Evolutionary conservation across 495 filamentous ascomycete species (phyloP).

Genomic region (Penicillium nucicola): DNA sequence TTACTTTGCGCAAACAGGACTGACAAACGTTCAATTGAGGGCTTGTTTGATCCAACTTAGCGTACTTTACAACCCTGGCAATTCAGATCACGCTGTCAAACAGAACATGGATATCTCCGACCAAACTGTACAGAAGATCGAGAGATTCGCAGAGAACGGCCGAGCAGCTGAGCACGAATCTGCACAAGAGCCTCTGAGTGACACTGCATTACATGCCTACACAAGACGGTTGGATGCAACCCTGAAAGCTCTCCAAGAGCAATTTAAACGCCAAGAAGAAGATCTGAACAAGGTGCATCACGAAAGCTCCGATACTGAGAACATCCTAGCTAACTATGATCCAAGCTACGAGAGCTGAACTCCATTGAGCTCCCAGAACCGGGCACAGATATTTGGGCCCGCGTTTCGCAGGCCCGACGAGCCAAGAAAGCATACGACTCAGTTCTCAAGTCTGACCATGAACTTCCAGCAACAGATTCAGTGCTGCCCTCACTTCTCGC

Average conservation of each 20-base stretch:
- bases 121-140: constrained; percentile 34
- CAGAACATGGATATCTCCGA: constrained; percentile 34
- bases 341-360: constrained; percentile 43
- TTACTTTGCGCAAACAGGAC: no score
- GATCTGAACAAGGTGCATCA: constrained; percentile 50
- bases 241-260: constrained; percentile 59
- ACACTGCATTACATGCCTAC: constrained; percentile 36
- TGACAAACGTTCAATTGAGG: no score
- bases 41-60: no score
- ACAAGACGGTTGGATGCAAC: constrained; percentile 59
- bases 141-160: constrained; percentile 36
- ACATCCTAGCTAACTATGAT: constrained; percentile 10
- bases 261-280: constrained; percentile 63
- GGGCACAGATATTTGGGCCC: constrained; percentile 37
- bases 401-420: constrained; percentile 50
- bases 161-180: constrained; percentile 35
- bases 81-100: not conserved
- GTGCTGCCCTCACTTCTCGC: constrained; percentile 70
- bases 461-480: constrained; percentile 63
- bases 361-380: constrained; percentile 39
- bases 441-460: constrained; percentile 55
- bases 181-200: constrained; percentile 28
- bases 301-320: not conserved
- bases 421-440: constrained; percentile 65
- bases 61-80: not conserved